These are phyloP conservation scores for Neurospora sp. DNA, from an alignment of 2,329 filamentous ascomycete genomes.

Conservation along the genomic window DNA sequence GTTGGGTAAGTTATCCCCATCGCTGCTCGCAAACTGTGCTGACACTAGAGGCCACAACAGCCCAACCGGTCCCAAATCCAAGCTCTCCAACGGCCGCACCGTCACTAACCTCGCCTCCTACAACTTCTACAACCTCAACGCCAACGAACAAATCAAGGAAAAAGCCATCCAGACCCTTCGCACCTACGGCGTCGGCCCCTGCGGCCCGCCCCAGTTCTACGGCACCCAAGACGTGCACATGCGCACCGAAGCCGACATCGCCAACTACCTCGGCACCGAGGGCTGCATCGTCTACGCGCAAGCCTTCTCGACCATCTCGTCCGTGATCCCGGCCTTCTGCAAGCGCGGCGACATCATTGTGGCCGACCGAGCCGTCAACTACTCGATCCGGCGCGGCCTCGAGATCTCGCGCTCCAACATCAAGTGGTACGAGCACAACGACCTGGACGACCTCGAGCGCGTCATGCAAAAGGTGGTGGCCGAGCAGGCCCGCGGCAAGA, in stretches of 20 bases:
- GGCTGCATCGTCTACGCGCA: constrained; percentile 94
- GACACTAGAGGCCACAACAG: constrained; percentile 31
- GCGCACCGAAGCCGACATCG: constrained; percentile 91
- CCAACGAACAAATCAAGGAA: constrained; percentile 85
- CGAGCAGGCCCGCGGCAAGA: constrained; percentile 76
- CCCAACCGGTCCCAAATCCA: constrained; percentile 81
- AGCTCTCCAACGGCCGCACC: constrained; percentile 77
- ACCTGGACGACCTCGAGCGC: constrained; percentile 85
- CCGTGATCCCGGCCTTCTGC: constrained; percentile 91
- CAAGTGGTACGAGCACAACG: constrained; percentile 89
- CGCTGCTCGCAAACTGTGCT: not conserved
- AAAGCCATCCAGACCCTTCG: constrained; percentile 90
- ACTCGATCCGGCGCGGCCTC: constrained; percentile 84
- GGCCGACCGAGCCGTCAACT: constrained; percentile 87
- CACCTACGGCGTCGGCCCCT: constrained; percentile 93
- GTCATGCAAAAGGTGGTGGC: constrained; percentile 77
- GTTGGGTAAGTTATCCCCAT: constrained; percentile 55
- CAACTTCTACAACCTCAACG: constrained; percentile 97
- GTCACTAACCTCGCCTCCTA: constrained; percentile 90
- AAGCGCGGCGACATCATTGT: constrained; percentile 97
- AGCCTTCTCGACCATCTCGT: constrained; percentile 92
- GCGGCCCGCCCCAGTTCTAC: constrained; percentile 95
- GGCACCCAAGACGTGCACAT: constrained; percentile 97
- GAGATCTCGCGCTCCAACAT: constrained; percentile 88
- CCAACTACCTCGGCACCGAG: constrained; percentile 76